A percentile compares a stretch with the other conserved stretches of the same genome.
phyloP scores from a whole-genome alignment of 1,139 yeast genomes.

The Protomyces macrosporus region DNA sequence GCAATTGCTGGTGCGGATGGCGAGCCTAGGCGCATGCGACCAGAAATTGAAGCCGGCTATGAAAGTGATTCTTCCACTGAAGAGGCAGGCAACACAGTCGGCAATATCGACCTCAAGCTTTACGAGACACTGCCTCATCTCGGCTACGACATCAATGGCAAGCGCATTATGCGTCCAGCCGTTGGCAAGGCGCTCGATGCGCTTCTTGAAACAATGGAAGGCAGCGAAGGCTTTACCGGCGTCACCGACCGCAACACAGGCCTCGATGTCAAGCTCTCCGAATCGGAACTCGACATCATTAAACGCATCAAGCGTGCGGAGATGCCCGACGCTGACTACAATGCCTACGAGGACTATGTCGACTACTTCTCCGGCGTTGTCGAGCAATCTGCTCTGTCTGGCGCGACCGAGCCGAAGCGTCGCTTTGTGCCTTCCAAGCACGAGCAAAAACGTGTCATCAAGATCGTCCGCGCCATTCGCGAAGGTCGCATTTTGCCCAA shows the following conservation, averaged over 20 bases:
- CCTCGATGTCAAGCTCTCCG: constrained; percentile 72
- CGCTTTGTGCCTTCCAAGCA: constrained; percentile 94
- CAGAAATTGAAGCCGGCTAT: constrained; percentile 87
- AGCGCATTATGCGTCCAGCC: constrained; percentile 97
- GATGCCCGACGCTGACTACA: constrained; percentile 68
- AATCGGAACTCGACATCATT: constrained; percentile 84
- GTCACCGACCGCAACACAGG: constrained; percentile 88
- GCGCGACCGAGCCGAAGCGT: constrained; percentile 94
- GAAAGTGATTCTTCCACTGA: constrained; percentile 89
- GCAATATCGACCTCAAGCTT: constrained; percentile 85
- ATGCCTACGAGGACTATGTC: constrained; percentile 89
- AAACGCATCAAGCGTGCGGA: constrained; percentile 80
- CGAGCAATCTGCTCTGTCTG: constrained; percentile 88
- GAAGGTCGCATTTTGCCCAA: constrained; percentile 90
- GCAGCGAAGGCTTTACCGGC: constrained; percentile 99
- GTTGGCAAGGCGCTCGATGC: constrained; percentile 91
- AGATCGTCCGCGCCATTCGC: constrained; percentile 90
- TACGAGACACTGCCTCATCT: constrained; percentile 97
- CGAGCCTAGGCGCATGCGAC: constrained; percentile 63
- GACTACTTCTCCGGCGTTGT: constrained; percentile 89
- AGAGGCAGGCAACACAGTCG: constrained; percentile 82
- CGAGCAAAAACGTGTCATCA: constrained; percentile 80
- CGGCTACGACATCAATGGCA: constrained; percentile 95
- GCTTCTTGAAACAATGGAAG: constrained; percentile 78
- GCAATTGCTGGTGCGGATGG: constrained; percentile 61